Evolutionary conservation across 371 early-diverging fungal genomes (phyloP).

Genomic region (Catenaria anguillulae): DNA sequence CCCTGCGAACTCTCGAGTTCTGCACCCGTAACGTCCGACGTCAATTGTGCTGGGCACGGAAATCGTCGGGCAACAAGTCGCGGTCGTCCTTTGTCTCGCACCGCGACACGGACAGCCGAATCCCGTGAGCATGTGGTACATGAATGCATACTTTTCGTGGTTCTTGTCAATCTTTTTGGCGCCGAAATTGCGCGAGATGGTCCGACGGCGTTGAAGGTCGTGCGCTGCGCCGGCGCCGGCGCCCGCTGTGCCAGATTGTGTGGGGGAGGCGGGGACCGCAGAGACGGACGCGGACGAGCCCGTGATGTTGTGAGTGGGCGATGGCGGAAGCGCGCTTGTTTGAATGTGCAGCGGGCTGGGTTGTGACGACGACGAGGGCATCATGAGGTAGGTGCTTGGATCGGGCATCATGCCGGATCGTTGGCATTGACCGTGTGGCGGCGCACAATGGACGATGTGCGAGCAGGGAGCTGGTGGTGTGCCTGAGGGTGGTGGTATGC

Average conservation of each 20-base stretch:
- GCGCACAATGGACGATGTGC: neutral
- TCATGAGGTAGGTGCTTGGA: no score
- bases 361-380: neutral
- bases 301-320: neutral
- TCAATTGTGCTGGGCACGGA: slow-evolving; percentile 74
- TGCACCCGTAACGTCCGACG: slow-evolving; percentile 83
- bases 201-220: neutral
- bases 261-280: neutral
- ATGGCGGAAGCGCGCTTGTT: neutral
- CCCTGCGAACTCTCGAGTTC: slow-evolving; percentile 83
- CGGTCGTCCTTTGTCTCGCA: slow-evolving; percentile 69
- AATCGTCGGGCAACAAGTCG: slow-evolving; percentile 57
- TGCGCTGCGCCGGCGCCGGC: neutral
- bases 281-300: neutral
- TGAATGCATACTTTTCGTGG: slow-evolving; percentile 60
- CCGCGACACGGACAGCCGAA: slow-evolving; percentile 38
- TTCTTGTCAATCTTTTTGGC: slow-evolving; percentile 26
- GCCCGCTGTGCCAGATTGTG: neutral
- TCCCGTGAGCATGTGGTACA: slow-evolving; percentile 92
- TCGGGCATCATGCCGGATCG: neutral
- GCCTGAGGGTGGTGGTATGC: no score
- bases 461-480: no score
- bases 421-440: neutral
- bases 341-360: neutral
- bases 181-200: neutral